Base-by-base conservation (phyloP, 371 early-diverging fungal genomes). In the Nosema muscidifuracis region DNA sequence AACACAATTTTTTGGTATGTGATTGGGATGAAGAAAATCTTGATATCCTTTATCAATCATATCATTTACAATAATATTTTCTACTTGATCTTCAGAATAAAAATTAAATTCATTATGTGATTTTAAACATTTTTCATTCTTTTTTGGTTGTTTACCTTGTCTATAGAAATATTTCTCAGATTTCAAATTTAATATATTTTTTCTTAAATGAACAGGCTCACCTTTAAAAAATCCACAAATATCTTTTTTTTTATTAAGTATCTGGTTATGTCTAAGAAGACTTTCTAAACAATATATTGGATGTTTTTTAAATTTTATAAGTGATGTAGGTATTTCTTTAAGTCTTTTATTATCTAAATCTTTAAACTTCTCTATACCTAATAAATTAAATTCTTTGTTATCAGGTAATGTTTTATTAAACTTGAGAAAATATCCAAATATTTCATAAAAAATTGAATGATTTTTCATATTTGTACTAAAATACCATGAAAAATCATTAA, bases 51-150 rank as follows among this genome's bases (percentile, higher is more conserved):
- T 33, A 12, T 18, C 15, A 36, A 55, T 67, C 15, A 78, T 36
- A 44, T 60, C 65, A 13, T 61, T 30, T 6, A 78, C 31, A 0
- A 57, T 28, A 13, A 78, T 55, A 44, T 76, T 42, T 28, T 70
- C 50, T 13, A 61, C 66, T 36, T 79, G 76, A 42, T 62, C 75
- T 24, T 57, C 42, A 15, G 75, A 66, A 73, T 78, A 78, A 16
- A 73, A 38, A 16, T 67, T 56, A 26, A 47, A 56, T 1, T 42
- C 53, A 13, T 61, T 38, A 20, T 34, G 34, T 18, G 44, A 67
- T 38, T 44, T 72, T 24, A 42, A 75, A 13, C 74, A 71, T 28
- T 66, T 55, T n/a, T n/a, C n/a, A n/a, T n/a, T 38, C 15, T 58
- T 24, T 33, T 60, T 40, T 7, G 55, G 55, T 15, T 30, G 61